Conservation (phyloP, 345 rosid species). For the Camelina neglecta region DNA sequence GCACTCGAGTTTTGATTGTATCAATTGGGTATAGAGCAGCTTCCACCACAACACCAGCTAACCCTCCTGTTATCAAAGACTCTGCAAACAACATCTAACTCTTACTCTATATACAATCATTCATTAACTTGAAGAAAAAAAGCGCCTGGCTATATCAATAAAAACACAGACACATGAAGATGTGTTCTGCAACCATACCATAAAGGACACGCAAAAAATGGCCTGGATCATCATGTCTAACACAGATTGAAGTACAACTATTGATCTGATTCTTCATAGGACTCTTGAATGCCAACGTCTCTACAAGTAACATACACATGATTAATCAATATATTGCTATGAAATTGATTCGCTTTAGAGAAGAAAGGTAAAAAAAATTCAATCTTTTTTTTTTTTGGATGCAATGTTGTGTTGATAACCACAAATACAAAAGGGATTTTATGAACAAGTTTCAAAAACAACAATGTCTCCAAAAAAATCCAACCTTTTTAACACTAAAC, state of each 20-base stretch:
- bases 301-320: conserved; percentile 23
- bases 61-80: conserved; percentile 72
- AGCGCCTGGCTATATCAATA: not conserved
- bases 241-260: conserved; percentile 20
- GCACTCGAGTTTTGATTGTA: conserved; percentile 85
- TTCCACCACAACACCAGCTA: conserved; percentile 84
- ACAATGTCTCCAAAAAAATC: not conserved
- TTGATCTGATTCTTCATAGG: conserved; percentile 26
- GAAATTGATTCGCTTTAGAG: not conserved
- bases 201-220: conserved; percentile 48
- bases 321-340: not conserved
- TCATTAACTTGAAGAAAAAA: not conserved
- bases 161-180: not conserved
- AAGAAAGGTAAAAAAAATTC: too few species aligned
- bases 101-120: not conserved
- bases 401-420: not conserved
- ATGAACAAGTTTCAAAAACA: not conserved
- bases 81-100: conserved; percentile 49
- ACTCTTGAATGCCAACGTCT: conserved; percentile 41
- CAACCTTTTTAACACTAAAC: not conserved
- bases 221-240: conserved; percentile 47
- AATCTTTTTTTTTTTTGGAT: not conserved
- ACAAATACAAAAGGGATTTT: too few species aligned
- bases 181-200: conserved; percentile 39
- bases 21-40: conserved; percentile 86